Evolutionary conservation across 169 alveolate species (phyloP).

Genomic region (Perkinsus marinus): DNA sequence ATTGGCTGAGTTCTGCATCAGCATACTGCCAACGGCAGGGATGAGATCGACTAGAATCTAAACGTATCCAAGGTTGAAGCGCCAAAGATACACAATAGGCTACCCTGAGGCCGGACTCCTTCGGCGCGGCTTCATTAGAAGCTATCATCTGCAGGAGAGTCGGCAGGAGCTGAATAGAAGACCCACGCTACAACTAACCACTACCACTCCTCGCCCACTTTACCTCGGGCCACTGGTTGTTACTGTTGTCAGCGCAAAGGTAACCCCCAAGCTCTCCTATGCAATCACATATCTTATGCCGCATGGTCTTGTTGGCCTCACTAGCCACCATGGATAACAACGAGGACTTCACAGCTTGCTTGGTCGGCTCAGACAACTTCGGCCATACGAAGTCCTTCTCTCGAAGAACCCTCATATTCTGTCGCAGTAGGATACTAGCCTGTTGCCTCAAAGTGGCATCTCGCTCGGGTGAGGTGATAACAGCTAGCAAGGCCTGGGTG

Average conservation of each 20-base stretch:
- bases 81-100: not conserved
- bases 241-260: not conserved
- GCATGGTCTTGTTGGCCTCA: not conserved
- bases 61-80: not conserved
- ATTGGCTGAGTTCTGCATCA: not conserved
- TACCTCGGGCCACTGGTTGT: not conserved
- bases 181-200: no score
- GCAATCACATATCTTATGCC: not conserved
- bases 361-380: not conserved
- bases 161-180: not conserved
- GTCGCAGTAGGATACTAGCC: not conserved
- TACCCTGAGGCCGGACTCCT: not conserved
- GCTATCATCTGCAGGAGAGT: not conserved
- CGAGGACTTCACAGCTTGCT: not conserved
- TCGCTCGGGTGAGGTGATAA: not conserved
- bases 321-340: not conserved
- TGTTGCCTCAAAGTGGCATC: not conserved
- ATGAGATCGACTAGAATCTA: not conserved
- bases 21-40: not conserved
- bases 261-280: not conserved
- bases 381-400: not conserved
- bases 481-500: not conserved
- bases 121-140: not conserved
- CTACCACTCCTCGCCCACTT: not conserved
- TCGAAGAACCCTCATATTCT: not conserved